These are phyloP conservation scores for Puccinia hordei DNA, from an alignment of 1,284 basidiomycete species.

Conservation along the genomic window DNA sequence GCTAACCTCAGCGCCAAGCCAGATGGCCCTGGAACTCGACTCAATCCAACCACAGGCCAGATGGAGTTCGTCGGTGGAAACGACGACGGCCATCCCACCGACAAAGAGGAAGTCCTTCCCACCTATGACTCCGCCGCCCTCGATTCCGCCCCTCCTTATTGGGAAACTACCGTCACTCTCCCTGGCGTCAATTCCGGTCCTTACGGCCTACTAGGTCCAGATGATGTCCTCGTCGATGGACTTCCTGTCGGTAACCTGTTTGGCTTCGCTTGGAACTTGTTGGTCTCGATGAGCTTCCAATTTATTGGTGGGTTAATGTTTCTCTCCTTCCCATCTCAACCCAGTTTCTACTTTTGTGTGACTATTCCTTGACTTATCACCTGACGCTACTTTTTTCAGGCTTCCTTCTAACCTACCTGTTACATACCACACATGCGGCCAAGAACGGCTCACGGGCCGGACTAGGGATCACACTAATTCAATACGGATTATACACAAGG, in stretches of 20 bases:
- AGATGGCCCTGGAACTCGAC: constrained; percentile 57
- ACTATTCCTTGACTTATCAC: constrained; percentile 69
- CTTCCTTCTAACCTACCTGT: constrained; percentile 59
- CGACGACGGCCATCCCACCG: constrained; percentile 70
- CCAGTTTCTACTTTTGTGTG: constrained; percentile 56
- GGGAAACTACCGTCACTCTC: constrained; percentile 92
- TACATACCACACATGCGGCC: constrained; percentile 77
- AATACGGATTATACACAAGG: constrained; percentile 84
- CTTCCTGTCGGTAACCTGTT: constrained; percentile 67
- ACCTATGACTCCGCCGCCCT: constrained; percentile 86
- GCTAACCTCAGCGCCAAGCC: constrained; percentile 93
- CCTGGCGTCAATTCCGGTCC: constrained; percentile 59
- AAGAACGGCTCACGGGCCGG: constrained; percentile 92
- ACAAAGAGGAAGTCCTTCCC: constrained; percentile 76
- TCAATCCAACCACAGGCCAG: constrained; percentile 59
- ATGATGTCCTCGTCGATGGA: constrained; percentile 66
- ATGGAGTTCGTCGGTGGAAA: constrained; percentile 65
- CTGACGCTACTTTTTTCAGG: constrained; percentile 49
- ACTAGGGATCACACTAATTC: constrained; percentile 89
- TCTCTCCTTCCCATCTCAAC: constrained; percentile 53
- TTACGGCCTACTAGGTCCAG: constrained; percentile 58
- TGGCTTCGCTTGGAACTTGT: constrained; percentile 74
- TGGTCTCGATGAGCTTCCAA: constrained; percentile 93
- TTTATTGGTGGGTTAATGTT: constrained; percentile 67
- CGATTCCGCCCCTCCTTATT: constrained; percentile 91